A percentile compares a stretch with the other conserved stretches of the same genome.
phyloP scores from a whole-genome alignment of 768 basidiomycete species.

The Tulasnella sp. region DNA sequence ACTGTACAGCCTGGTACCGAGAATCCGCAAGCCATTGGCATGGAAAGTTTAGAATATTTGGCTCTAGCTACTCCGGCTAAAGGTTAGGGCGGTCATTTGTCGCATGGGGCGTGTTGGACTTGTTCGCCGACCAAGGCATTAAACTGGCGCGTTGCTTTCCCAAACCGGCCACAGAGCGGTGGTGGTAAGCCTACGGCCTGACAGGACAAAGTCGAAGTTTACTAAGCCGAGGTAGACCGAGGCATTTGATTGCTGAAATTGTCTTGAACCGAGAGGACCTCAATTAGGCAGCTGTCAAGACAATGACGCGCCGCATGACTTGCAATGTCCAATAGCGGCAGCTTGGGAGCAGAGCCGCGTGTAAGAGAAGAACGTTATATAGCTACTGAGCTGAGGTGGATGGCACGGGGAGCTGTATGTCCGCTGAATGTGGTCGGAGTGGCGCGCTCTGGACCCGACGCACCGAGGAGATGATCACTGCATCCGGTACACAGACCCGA shows the following conservation, averaged over 20 bases:
- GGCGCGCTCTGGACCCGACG: background rate
- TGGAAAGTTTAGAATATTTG: too few species aligned
- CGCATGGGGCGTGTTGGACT: too few species aligned
- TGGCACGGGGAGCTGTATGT: background rate
- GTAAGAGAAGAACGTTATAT: background rate
- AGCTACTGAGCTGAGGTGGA: background rate
- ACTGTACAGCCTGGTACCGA: too few species aligned
- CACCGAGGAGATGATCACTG: background rate
- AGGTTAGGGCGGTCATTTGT: too few species aligned
- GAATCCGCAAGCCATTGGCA: too few species aligned
- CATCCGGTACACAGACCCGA: background rate
- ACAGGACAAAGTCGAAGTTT: background rate
- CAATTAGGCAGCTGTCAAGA: background rate
- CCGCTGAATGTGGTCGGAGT: background rate
- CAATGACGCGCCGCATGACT: background rate
- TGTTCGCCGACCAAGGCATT: too few species aligned
- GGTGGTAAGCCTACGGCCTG: background rate
- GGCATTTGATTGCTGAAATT: background rate
- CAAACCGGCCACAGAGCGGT: too few species aligned
- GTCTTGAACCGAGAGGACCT: background rate
- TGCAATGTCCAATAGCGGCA: background rate
- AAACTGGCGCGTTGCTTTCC: too few species aligned
- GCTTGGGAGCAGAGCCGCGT: background rate
- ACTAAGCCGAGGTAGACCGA: background rate
- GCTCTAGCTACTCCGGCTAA: too few species aligned